Evolutionary conservation across 352 stramenopile genomes (phyloP).

Genomic region (Phytopythium sindhum): DNA sequence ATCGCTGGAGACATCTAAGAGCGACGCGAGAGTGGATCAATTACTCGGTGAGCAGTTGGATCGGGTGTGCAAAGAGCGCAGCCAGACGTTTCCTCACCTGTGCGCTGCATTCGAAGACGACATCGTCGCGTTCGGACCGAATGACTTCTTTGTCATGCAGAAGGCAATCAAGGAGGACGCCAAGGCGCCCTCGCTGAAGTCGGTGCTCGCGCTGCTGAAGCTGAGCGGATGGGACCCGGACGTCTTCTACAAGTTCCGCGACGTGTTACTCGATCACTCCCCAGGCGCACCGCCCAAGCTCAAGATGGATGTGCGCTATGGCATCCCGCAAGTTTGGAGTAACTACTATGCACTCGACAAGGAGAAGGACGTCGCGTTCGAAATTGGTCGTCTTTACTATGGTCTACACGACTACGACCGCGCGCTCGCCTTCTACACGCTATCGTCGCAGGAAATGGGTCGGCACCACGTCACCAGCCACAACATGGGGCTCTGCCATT

Average conservation of each 20-base stretch:
- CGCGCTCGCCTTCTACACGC: constrained; percentile 88
- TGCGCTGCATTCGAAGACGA: constrained; percentile 78
- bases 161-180: constrained; percentile 83
- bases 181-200: constrained; percentile 78
- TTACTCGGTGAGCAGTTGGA: constrained; percentile 60
- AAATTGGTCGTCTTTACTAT: constrained; percentile 91
- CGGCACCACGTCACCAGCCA: constrained; percentile 95
- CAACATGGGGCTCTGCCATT: constrained; percentile 95
- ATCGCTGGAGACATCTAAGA: constrained; percentile 4
- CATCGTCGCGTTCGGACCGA: constrained; percentile 89
- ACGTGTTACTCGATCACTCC: constrained; percentile 88
- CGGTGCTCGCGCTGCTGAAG: constrained; percentile 89
- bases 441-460: constrained; percentile 85
- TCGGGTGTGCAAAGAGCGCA: constrained; percentile 55
- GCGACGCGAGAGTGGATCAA: neutral
- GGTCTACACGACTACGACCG: constrained; percentile 89
- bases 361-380: constrained; percentile 91
- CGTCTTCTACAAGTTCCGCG: constrained; percentile 95
- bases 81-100: constrained; percentile 62
- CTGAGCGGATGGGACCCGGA: constrained; percentile 92
- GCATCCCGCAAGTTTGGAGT: constrained; percentile 84
- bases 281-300: constrained; percentile 56
- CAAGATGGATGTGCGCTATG: constrained; percentile 79
- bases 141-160: constrained; percentile 95
- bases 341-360: constrained; percentile 94